Base-by-base conservation (phyloP, 495 filamentous ascomycete genomes). In the Rusavskia elegans region DNA sequence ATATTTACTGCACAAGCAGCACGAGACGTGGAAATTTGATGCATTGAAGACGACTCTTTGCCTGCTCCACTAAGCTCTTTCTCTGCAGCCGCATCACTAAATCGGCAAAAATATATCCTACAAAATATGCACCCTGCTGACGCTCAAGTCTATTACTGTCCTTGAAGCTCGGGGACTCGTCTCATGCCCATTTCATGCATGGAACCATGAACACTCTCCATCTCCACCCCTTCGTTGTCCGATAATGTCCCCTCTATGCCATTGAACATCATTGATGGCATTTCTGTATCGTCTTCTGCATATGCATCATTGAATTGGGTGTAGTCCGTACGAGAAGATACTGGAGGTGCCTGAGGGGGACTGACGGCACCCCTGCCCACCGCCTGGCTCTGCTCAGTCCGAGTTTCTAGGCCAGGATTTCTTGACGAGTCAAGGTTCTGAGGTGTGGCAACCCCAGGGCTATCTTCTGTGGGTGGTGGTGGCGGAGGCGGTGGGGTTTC, bases 401-500 rank as follows among this genome's bases (percentile, higher is more conserved):
- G 32, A 42, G 7, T 14, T 42, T 19, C 4, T 42, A 19, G 40
- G 17, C 7, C 20, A 19, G 40, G 7, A 4, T 42, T 2, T 11
- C 40, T 5, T 42, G 8, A 19, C n/a, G 8, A 42, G 8, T 19
- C n/a, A 21, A 42, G 3, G 40, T 17, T 9, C 7, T 20, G 40
- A 42, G 8, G 8, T 29, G 4, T 46, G 2, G 5, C 20, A 3
- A 46, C 23, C 17, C 9, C 23, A 46, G 19, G 14, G 21, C 44
- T 40, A 7, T 41, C 23, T 20, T n/a, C 21, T 7, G 71, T 62
- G 30, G 69, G 72, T 5, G 72, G 72, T 25, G 72, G 72, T 17
- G 70, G 70, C 13, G 70, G 70, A 16, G 70, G 68, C 9, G 71
- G 68, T 20, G 62, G 59, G 19, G 59, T 52, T 45, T 67, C 61